Evolutionary conservation across 306 rosid genomes (phyloP), one percentile per base, ranked within the genome.

Genomic region (Prunus kanzakura): DNA sequence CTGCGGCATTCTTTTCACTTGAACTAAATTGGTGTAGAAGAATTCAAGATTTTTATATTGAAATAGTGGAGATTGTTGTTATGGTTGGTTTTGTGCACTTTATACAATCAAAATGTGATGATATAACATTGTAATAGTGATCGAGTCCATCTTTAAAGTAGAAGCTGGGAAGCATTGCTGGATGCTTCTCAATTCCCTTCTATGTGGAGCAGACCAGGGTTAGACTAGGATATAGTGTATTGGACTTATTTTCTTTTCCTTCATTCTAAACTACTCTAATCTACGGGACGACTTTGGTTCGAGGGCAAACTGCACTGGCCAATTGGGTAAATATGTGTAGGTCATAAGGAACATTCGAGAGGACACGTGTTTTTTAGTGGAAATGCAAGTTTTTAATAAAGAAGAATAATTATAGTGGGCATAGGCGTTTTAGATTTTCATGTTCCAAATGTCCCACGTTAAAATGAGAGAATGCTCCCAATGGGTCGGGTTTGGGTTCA

Each of bases 1-100:
- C 75, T 69, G 47, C 64, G 35, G 84, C 83, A 70, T 55, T 23
- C 75, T 77, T 70, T 85, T 60, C 41, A 61, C 64, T 45, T 22
- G 56, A 76, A 32, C 61, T 71, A 55, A 57, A 49, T 49, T 14
- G 16, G 30, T 25, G 32, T 38, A 38, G 43, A 38, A 38, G 43
- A 38, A 38, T 38, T 38, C 9, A 38, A 38, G 2, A 38, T 38
- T 38, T 38, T 38, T 38, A 7, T 38, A 6, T 0, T 69, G 60
- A 32, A 69, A 14, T 38, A 66, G 38, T 50, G 32, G 30, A 66
- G 52, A 45, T 38, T 23, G 4, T 58, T 58, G 4, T 16, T 16
- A 4, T 52, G 16, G 9, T 52, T 6, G 2, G 57, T 56, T n/a
- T 2, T n/a, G 8, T 5, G 20, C 62, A 56, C 3, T 56, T 2